Conservation (phyloP, 1,284 basidiomycete genomes). For the Irpex rosettiformis region DNA sequence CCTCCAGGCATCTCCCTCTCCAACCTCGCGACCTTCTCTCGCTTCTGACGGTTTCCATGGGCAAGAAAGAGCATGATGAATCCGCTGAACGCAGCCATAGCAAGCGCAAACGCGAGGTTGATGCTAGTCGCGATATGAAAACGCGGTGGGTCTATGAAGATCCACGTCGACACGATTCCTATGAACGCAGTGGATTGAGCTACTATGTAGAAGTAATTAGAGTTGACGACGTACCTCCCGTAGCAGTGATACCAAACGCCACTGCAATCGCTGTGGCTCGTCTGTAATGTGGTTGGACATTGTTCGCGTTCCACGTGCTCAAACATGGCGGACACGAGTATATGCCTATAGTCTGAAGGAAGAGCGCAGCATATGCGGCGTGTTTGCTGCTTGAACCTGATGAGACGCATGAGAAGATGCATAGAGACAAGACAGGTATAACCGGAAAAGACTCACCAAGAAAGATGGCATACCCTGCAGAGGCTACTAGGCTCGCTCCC, state of each 20-base stretch:
- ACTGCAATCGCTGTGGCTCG: not conserved
- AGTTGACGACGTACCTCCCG: not conserved
- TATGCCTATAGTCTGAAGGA: not conserved
- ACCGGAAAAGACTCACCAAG: not conserved
- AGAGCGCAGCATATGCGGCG: not conserved
- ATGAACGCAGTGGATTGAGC: not conserved
- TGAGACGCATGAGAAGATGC: not conserved
- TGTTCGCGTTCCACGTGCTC: not conserved
- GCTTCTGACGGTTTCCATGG: not conserved
- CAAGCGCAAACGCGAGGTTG: not conserved
- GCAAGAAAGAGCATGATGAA: not conserved
- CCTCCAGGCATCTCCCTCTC: not conserved
- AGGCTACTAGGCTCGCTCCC: not conserved
- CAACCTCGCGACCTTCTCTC: not conserved
- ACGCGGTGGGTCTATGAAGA: not conserved
- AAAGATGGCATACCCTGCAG: not conserved
- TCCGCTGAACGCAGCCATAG: not conserved
- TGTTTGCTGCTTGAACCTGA: not conserved
- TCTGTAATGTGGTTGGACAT: slow-evolving; percentile 1
- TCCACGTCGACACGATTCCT: not conserved
- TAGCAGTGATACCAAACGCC: not conserved
- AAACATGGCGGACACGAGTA: not conserved
- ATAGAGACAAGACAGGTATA: not conserved
- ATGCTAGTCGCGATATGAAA: slow-evolving; percentile 1
- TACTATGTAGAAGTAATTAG: not conserved